These are phyloP conservation scores for Linnemannia elongata DNA, from an alignment of 192 early-diverging fungal species.

Conservation along the genomic window DNA sequence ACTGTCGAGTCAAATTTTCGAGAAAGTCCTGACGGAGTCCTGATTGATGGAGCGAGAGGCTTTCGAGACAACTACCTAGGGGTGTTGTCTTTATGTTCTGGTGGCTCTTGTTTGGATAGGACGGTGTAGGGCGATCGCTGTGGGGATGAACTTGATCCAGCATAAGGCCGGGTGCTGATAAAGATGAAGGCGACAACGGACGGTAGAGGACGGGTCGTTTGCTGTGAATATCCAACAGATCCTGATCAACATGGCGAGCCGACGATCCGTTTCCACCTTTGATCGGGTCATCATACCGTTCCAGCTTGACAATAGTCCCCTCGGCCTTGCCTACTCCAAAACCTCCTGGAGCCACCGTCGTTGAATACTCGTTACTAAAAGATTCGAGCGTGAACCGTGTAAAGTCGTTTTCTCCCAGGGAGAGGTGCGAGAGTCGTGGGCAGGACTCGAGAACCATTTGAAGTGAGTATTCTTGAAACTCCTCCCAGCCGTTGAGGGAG, in stretches of 20 bases:
- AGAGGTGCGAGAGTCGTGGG: slow-evolving; percentile 20
- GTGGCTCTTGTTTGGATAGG: background rate
- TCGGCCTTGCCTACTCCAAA: background rate
- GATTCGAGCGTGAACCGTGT: slow-evolving; percentile 35
- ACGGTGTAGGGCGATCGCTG: background rate
- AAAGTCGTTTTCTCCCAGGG: slow-evolving; percentile 47
- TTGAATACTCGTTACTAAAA: background rate
- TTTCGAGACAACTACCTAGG: slow-evolving; percentile 14
- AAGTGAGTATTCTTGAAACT: slow-evolving; percentile 51
- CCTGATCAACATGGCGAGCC: background rate
- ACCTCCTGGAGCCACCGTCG: background rate
- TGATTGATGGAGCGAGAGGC: slow-evolving; percentile 25
- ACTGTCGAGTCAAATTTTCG: slow-evolving; percentile 25
- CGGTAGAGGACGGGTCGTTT: slow-evolving; percentile 21
- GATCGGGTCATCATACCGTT: slow-evolving; percentile 45
- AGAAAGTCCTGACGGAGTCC: slow-evolving; percentile 49
- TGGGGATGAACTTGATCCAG: background rate
- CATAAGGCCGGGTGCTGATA: background rate
- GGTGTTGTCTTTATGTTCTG: background rate
- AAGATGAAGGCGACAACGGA: background rate
- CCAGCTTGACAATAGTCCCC: slow-evolving; percentile 4
- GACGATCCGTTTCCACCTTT: slow-evolving; percentile 16
- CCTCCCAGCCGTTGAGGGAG: slow-evolving; percentile 41
- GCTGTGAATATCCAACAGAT: slow-evolving; percentile 21
- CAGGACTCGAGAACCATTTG: slow-evolving; percentile 34